Conservation (phyloP, 2,329 filamentous ascomycete genomes). For the Colletotrichum graminicola region DNA sequence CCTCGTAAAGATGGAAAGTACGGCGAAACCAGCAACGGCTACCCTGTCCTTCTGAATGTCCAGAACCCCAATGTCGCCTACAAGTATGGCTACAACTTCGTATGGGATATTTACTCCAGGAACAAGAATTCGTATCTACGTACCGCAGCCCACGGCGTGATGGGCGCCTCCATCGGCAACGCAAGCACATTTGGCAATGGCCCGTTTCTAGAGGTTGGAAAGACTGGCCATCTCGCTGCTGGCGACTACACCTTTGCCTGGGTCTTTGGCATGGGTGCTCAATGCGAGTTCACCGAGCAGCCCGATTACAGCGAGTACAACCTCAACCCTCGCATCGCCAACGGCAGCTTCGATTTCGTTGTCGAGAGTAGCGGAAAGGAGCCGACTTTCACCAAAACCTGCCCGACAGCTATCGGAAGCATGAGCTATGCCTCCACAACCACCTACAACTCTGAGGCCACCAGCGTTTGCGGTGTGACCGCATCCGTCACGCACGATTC, state of each 20-base stretch:
- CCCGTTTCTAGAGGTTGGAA: slow-evolving; percentile 35
- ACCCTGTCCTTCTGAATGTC: slow-evolving; percentile 38
- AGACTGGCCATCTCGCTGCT: slow-evolving; percentile 34
- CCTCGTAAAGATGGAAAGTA: slow-evolving; percentile 39
- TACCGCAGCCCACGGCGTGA: slow-evolving; percentile 36
- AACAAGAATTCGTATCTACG: slow-evolving; percentile 38
- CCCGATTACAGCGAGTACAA: slow-evolving; percentile 40
- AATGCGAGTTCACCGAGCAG: slow-evolving; percentile 39
- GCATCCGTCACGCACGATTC: slow-evolving; percentile 37
- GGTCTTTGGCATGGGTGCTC: slow-evolving; percentile 36
- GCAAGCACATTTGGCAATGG: slow-evolving; percentile 33
- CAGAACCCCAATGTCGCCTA: slow-evolving; percentile 41
- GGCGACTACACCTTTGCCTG: slow-evolving; percentile 41
- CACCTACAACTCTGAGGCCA: slow-evolving; percentile 37
- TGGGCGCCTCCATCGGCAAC: slow-evolving; percentile 36
- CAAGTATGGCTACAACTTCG: slow-evolving; percentile 40
- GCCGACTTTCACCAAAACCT: slow-evolving; percentile 39
- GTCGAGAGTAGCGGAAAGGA: slow-evolving; percentile 33
- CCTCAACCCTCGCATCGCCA: slow-evolving; percentile 37
- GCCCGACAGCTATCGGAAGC: slow-evolving; percentile 33
- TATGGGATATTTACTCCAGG: slow-evolving; percentile 38
- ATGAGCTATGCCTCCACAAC: slow-evolving; percentile 39
- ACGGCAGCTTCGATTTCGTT: slow-evolving; percentile 40
- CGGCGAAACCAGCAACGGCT: slow-evolving; percentile 33
- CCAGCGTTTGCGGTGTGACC: slow-evolving; percentile 40